Evolutionary conservation across 176 grass and related monocot species (phyloP), one percentile per base, ranked within the genome.

Genomic region (Paspalum vaginatum): DNA sequence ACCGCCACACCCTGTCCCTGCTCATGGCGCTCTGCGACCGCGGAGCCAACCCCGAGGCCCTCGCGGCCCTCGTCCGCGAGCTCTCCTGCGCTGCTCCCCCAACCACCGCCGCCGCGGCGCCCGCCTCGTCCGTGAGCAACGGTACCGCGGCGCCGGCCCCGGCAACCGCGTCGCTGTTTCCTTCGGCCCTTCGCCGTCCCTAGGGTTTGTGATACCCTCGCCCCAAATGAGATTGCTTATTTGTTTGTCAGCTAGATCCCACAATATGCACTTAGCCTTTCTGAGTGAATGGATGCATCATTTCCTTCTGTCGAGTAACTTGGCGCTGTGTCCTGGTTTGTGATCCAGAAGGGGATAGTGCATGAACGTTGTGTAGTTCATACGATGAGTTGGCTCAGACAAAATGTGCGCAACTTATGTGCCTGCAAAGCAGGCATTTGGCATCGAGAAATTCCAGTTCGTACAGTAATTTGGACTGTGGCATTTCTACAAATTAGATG

Each of bases 21-120:
- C 82, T 96, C 74, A 89, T 96, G 74, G 90, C 93, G 52, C 93
- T 96, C 75, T 96, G 87, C 72, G 90, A 96, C 81, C 87, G 90
- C 6, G 87, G 87, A 53, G 87, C 91, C 10, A 96, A 96, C 78
- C 90, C 93, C 50, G 87, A 96, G 82, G 90, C 93, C 43, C 90
- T 96, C 47, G 85, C 93, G 60, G 87, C 93, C 27, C 86, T 96
- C 42, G 90, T 96, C n/a, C 87, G 85, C 51, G 93, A 96, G 82
- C 84, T 92, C 38, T 96, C 90, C 75, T 74, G 73, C 22, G n/a
- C 81, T 15, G 57, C 84, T 50, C 59, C 89, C 18, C 72, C 85
- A 9, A 70, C 42, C 8, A 4, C 66, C 0, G 1, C 81, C 21
- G 21, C 56, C 10, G 5, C 76, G 9, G 4, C 72, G 15, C 10